Base-by-base conservation (phyloP, 163 green algal genomes). In the Scenedesmus sp. region DNA sequence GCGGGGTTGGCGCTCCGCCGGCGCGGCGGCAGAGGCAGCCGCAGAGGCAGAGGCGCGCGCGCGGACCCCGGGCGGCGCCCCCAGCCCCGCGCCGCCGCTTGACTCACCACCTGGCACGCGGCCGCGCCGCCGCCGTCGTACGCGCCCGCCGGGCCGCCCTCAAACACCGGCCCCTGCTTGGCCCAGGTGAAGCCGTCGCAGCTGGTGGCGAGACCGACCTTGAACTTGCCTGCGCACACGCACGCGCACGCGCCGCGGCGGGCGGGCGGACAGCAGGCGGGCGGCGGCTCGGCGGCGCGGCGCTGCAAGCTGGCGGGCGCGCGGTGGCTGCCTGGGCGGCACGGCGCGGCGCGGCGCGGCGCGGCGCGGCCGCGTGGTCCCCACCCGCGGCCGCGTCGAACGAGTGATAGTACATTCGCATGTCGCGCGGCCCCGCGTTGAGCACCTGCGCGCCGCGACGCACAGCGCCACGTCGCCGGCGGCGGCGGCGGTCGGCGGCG, bases 401-500 rank as follows among this genome's bases (percentile, higher is more conserved):
- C 0, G 64, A 77, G 82, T 96, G 92, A 85, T 98, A 98, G 85
- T 90, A 98, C 90, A 98, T 95, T 36, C 93, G 90, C 87, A 98
- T 94, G 87, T 98, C 94, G 0, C 78, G 72, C 0, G 91, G 88
- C 1, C 88, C 92, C 1, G 87, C 84, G 3, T 86, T 84, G 3
- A 98, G 56, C 24, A 98, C 92, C 89, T 97, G 29, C 26, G 13
- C 20, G n/a, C n/a, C n/a, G 2, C 60, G 20, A 24, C 29, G 31
- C 71, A 10, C 36, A 72, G 3, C 3, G 34, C 42, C 39, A 44
- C 39, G 15, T 20, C 9, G 63, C 42, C 13, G 9, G 39, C 39
- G 39, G 39, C n/a, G n/a, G n/a, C n/a, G n/a, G n/a, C n/a, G n/a
- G n/a, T n/a, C n/a, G n/a, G n/a, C n/a, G n/a, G n/a, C n/a, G n/a